phyloP scores from a whole-genome alignment of 1,284 basidiomycete genomes.

The Cryptococcus sp. region DNA sequence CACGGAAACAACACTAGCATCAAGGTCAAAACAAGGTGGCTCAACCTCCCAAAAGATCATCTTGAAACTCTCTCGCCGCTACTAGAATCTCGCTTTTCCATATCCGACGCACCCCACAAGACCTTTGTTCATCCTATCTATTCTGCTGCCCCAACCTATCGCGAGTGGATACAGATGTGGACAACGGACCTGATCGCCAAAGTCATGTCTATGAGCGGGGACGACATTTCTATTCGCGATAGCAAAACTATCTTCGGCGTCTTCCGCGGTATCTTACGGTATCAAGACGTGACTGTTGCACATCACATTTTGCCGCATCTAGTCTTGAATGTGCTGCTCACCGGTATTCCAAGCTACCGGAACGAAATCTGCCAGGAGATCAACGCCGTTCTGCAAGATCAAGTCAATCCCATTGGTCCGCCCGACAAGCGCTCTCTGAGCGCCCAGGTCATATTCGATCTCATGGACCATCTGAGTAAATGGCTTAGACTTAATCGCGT shows the following conservation, averaged over 20 bases:
- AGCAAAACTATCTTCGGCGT: slow-evolving; percentile 69
- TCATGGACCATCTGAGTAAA: slow-evolving; percentile 92
- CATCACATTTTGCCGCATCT: slow-evolving; percentile 90
- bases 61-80: slow-evolving; percentile 86
- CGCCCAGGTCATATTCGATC: slow-evolving; percentile 90
- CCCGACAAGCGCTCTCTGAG: slow-evolving; percentile 81
- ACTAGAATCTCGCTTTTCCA: slow-evolving; percentile 69
- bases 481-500: slow-evolving; percentile 70
- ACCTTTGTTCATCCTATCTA: slow-evolving; percentile 73
- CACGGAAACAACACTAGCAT: slow-evolving; percentile 61
- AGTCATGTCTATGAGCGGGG: slow-evolving; percentile 45
- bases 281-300: slow-evolving; percentile 88
- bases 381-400: slow-evolving; percentile 79
- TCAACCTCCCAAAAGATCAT: slow-evolving; percentile 73
- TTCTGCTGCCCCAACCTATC: slow-evolving; percentile 71
- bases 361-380: slow-evolving; percentile 75
- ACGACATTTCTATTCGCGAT: slow-evolving; percentile 25
- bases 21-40: slow-evolving; percentile 73
- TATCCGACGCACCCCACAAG: slow-evolving; percentile 34
- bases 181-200: slow-evolving; percentile 77
- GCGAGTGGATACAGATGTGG: slow-evolving; percentile 96
- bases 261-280: slow-evolving; percentile 75
- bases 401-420: slow-evolving; percentile 65
- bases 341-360: slow-evolving; percentile 65
- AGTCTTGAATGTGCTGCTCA: slow-evolving; percentile 81